phyloP scores from a whole-genome alignment of 352 stramenopile species.

The Lagenidium giganteum region DNA sequence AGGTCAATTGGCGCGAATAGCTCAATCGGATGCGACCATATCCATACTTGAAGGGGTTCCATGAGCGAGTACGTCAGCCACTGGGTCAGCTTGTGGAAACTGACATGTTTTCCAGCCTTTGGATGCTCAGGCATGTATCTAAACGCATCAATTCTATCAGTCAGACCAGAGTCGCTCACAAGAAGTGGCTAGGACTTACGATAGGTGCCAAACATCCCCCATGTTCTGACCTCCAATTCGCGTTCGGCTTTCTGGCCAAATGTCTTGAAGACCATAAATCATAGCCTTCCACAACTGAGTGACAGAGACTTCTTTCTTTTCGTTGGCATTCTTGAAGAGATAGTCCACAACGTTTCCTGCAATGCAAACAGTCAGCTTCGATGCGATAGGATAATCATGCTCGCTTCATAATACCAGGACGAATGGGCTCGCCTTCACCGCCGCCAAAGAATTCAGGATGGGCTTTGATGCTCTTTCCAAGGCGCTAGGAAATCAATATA shows the following conservation, averaged over 20 bases:
- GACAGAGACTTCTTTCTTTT: constrained; percentile 55
- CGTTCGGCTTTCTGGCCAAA: constrained; percentile 80
- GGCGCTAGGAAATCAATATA: constrained; percentile 21
- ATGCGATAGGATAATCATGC: no score
- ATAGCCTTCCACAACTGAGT: constrained; percentile 73
- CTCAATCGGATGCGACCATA: not conserved
- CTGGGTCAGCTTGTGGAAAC: constrained; percentile 88
- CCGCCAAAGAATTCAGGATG: constrained; percentile 72
- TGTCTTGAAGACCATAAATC: constrained; percentile 76
- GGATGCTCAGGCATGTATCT: constrained; percentile 48
- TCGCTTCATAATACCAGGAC: constrained; percentile 41
- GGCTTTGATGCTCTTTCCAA: constrained; percentile 62
- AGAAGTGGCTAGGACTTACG: constrained; percentile 37
- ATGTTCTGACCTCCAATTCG: constrained; percentile 69
- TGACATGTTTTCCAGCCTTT: constrained; percentile 58
- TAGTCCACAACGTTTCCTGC: constrained; percentile 80
- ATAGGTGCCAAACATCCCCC: constrained; percentile 82
- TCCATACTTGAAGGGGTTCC: constrained; percentile 58
- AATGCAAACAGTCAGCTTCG: no score
- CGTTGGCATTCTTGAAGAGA: constrained; percentile 46
- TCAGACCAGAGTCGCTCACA: not conserved
- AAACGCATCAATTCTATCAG: not conserved
- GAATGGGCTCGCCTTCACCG: constrained; percentile 27
- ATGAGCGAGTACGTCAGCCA: constrained; percentile 88
- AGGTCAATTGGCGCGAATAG: not conserved